A percentile compares a stretch with the other conserved stretches of the same genome.
Conservation (phyloP, 257 asterid species). For the Nicotiana undulata region DNA sequence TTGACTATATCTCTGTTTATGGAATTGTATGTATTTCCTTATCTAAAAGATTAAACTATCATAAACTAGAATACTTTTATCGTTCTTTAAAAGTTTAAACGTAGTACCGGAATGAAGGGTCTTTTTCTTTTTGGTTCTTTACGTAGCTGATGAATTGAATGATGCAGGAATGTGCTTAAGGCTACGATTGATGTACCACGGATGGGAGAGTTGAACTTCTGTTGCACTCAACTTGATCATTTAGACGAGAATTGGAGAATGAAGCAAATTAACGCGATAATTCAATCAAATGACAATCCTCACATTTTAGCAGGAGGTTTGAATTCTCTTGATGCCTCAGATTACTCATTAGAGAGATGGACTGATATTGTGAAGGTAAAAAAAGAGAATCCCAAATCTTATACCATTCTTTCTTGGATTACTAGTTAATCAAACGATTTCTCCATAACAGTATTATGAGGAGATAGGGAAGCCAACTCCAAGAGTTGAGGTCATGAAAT, state of each 20-base stretch:
- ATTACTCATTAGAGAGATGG: slow-evolving; percentile 84
- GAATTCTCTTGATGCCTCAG: slow-evolving; percentile 82
- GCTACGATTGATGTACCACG: slow-evolving; percentile 74
- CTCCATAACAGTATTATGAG: slow-evolving; percentile 47
- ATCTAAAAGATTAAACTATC: background rate
- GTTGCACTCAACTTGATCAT: slow-evolving; percentile 88
- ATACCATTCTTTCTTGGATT: background rate
- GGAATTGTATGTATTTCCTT: background rate
- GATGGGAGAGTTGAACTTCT: slow-evolving; percentile 71
- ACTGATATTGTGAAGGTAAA: slow-evolving; percentile 71
- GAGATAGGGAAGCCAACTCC: slow-evolving; percentile 88
- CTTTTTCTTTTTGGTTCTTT: background rate
- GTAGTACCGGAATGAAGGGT: background rate
- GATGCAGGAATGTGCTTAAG: slow-evolving; percentile 80
- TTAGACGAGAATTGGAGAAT: slow-evolving; percentile 82
- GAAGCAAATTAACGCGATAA: slow-evolving; percentile 75
- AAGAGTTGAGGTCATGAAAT: slow-evolving; percentile 56
- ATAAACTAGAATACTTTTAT: background rate
- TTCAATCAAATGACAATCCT: slow-evolving; percentile 54
- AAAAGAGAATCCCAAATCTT: too few species aligned
- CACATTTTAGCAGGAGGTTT: slow-evolving; percentile 83
- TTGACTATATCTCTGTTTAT: background rate
- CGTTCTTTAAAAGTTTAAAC: background rate
- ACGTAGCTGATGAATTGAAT: background rate
- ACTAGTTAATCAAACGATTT: background rate